These are phyloP conservation scores for Cucurbita ficifolia DNA, from an alignment of 306 rosid genomes.

Conservation along the genomic window DNA sequence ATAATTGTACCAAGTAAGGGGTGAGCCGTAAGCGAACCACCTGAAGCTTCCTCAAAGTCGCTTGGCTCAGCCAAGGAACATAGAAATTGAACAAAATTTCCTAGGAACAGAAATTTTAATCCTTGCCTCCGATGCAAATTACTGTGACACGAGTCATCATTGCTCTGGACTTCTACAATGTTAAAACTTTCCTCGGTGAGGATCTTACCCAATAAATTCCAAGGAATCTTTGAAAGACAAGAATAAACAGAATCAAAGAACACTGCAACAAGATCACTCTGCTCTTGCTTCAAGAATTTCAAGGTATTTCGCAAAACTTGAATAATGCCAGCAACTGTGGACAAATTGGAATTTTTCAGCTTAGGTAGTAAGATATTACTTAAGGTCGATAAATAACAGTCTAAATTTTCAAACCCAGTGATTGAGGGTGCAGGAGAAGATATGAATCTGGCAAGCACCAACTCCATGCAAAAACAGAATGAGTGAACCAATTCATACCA, in stretches of 20 bases:
- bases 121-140: constrained; percentile 12
- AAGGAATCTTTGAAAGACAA: constrained; percentile 34
- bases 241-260: constrained; percentile 41
- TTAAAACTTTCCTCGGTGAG: constrained; percentile 11
- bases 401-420: constrained; percentile 18
- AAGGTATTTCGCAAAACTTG: constrained; percentile 35
- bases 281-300: constrained; percentile 41
- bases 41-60: constrained; percentile 25
- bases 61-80: constrained; percentile 60
- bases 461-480: constrained; percentile 32
- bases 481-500: constrained; percentile 23
- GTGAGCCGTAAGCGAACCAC: constrained; percentile 23
- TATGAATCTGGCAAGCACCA: constrained; percentile 19
- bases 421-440: constrained; percentile 7
- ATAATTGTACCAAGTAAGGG: constrained; percentile 23
- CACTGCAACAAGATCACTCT: constrained; percentile 25
- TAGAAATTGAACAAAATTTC: constrained; percentile 56
- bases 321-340: constrained; percentile 36
- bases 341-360: constrained; percentile 41
- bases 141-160: constrained; percentile 6
- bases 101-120: constrained; percentile 37
- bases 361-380: constrained; percentile 16
- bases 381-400: constrained; percentile 16
- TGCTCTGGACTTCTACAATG: constrained; percentile 9
- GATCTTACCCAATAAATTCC: constrained; percentile 37